Conservation (phyloP, 768 basidiomycete genomes). For the Podaxis sp. region DNA sequence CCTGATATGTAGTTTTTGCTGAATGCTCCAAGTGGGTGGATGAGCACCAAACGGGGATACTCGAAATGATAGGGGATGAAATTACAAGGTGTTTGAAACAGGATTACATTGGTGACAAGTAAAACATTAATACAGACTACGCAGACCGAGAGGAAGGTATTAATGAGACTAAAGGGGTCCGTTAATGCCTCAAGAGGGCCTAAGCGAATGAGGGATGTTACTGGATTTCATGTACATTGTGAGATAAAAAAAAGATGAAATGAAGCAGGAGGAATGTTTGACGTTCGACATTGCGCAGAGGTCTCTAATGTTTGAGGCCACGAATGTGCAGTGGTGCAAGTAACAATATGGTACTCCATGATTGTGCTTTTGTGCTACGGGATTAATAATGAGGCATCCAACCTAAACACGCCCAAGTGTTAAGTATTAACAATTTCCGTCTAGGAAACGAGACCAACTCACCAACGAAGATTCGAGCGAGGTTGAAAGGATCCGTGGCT, state of each 20-base stretch:
- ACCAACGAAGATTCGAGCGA: slow-evolving; percentile 77
- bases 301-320: background rate
- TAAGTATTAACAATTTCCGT: no score
- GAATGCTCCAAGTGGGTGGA: background rate
- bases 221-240: no score
- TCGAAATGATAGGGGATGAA: background rate
- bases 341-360: background rate
- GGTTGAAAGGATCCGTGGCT: slow-evolving; percentile 74
- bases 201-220: background rate
- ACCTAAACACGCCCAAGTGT: background rate
- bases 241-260: background rate
- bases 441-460: background rate
- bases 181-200: background rate
- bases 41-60: background rate
- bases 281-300: background rate
- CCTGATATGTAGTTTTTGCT: no score
- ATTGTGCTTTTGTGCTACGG: background rate
- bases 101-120: background rate
- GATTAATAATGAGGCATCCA: slow-evolving; percentile 6
- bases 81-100: background rate
- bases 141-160: background rate
- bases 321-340: no score
- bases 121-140: background rate
- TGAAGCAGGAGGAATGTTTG: background rate
- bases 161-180: background rate